These are phyloP conservation scores for Sporothrix pseudoabietina DNA, from an alignment of 2,329 filamentous ascomycete genomes.

Conservation along the genomic window DNA sequence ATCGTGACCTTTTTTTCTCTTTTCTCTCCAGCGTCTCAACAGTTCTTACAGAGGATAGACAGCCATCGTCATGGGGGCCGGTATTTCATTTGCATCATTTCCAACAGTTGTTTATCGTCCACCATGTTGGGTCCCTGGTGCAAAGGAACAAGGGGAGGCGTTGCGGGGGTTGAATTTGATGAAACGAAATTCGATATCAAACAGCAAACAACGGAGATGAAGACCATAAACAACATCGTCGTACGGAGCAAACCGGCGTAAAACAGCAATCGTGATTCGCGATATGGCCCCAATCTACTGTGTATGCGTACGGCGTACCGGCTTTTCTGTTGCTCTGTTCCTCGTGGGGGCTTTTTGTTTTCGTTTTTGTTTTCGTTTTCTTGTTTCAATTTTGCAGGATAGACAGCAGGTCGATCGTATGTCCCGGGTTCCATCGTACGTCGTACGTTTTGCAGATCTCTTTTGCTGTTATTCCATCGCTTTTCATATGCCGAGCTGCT, in stretches of 20 bases:
- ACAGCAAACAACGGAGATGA: neutral
- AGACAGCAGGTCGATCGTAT: neutral
- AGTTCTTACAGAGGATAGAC: neutral
- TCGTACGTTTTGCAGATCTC: neutral
- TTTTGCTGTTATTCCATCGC: neutral
- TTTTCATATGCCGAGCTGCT: constrained; percentile 1
- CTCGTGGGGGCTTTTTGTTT: neutral
- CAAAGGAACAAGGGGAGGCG: neutral
- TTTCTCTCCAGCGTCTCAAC: neutral
- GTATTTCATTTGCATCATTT: neutral
- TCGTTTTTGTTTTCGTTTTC: neutral
- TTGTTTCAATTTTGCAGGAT: constrained; percentile 2
- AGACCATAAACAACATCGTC: neutral
- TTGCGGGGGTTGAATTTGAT: neutral
- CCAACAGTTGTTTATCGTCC: neutral
- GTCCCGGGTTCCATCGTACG: neutral
- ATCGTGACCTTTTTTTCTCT: neutral
- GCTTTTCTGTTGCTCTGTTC: too few relatives aligned
- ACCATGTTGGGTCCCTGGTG: neutral
- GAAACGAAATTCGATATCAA: neutral
- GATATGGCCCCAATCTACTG: neutral
- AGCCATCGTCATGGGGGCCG: neutral
- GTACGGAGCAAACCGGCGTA: neutral
- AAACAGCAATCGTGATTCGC: neutral
- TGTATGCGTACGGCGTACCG: too few relatives aligned